Evolutionary conservation across 345 rosid species (phyloP), one percentile per base, ranked within the genome.

Genomic region (Ceriops tagal): DNA sequence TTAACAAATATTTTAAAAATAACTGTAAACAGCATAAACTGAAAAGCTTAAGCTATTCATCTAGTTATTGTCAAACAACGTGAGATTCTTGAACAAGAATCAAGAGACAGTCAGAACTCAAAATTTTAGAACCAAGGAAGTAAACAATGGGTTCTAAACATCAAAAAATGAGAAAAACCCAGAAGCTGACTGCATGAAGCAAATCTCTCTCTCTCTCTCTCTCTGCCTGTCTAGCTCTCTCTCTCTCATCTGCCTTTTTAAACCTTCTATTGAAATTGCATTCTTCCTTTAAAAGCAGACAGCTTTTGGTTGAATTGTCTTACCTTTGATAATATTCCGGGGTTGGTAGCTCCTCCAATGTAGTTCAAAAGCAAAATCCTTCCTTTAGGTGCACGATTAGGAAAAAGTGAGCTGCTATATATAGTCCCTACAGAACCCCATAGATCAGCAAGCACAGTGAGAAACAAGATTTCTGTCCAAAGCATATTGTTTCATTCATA

Each of bases 381-480:
- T 75, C 96, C 96, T 51, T 76, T 75, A 24, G 93, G 97, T 51
- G 92, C 95, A 71, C 98, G 86, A 76, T 91, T 87, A 24, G 96
- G 96, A 76, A 93, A 93, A 71, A 93, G 96, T 3, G 98, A 88
- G 52, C 97, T 89, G 81, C 97, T 91, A 82, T 93, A 93, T 69
- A 91, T 85, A 59, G 97, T 88, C 73, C 97, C 97, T 89, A 87
- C 72, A 59, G 59, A 31, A 71, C 35, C 30, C 20, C 62, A 43
- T 43, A 43, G 49, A 13, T 43, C 5, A 43, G 19, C 49, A 43
- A 13, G 19, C 18, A 13, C 49, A 13, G 18, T 43, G 49, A 43
- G 18, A 2, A 43, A 43, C 47, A 11, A 10, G 1, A 10, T 43
- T 43, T 43, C 49, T 13, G 15, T 15, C 49, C 18, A 43, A 15